phyloP scores from a whole-genome alignment of 78 protist genomes.

The Isochrysis galbana region DNA sequence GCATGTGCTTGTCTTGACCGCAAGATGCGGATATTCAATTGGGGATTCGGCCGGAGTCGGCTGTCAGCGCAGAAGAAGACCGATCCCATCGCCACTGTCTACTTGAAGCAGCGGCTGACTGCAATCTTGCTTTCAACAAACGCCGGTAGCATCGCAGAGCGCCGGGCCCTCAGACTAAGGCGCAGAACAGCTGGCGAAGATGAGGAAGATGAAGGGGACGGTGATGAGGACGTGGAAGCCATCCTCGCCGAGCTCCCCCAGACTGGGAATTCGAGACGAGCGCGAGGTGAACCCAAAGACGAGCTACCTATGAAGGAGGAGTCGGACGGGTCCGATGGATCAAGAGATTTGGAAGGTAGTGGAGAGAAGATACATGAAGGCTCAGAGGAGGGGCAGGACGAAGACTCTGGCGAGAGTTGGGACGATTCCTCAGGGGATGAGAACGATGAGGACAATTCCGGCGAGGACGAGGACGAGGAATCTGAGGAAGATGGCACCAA shows the following conservation, averaged over 20 bases:
- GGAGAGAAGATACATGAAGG: no score
- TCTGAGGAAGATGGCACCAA: no score
- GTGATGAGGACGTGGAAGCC: not conserved
- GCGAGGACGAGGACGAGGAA: no score
- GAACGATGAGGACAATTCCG: no score
- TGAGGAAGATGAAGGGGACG: not conserved
- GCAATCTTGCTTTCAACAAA: not conserved
- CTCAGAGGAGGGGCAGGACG: no score
- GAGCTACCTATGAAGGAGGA: no score
- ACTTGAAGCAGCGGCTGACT: constrained; percentile 23
- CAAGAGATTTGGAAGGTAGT: no score
- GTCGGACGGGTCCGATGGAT: no score
- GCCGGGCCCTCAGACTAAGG: not conserved
- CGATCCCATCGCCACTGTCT: not conserved
- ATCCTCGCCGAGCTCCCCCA: not conserved
- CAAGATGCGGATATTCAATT: not conserved
- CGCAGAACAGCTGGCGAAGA: not conserved
- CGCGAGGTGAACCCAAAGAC: no score
- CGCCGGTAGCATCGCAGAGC: not conserved
- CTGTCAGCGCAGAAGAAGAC: not conserved
- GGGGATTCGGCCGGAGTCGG: not conserved
- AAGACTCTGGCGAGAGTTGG: no score
- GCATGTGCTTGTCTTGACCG: not conserved
- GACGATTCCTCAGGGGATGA: no score
- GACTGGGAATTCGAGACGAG: no score